phyloP scores from a whole-genome alignment of 257 asterid species.

The Nicotiana tabacum region DNA sequence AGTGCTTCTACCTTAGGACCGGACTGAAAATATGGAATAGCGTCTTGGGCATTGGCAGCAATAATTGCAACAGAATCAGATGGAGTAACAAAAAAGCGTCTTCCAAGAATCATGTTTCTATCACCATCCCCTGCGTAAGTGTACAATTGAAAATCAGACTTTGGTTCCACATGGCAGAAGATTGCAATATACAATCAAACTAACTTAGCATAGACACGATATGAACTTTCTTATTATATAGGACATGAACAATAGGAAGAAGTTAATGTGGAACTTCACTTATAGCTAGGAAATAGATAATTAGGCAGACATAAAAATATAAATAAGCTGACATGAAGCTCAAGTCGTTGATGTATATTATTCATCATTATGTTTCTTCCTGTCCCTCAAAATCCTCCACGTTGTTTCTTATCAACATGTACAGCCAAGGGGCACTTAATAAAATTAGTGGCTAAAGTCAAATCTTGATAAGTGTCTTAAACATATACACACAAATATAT shows the following conservation, averaged over 20 bases:
- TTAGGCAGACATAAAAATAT: neutral
- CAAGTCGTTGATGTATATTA: neutral
- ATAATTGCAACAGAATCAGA: slow-evolving; percentile 97
- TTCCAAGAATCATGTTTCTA: slow-evolving; percentile 96
- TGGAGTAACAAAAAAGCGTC: slow-evolving; percentile 86
- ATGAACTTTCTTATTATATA: neutral
- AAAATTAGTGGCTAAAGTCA: too few relatives aligned
- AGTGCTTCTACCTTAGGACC: slow-evolving; percentile 68
- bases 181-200: neutral
- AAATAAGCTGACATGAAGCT: slow-evolving; percentile 5
- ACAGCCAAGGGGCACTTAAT: neutral
- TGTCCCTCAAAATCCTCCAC: neutral
- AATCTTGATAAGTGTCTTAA: too few relatives aligned
- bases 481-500: too few relatives aligned
- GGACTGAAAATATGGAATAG: slow-evolving; percentile 76
- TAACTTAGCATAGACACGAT: neutral
- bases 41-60: slow-evolving; percentile 88
- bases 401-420: neutral
- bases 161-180: neutral
- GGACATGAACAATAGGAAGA: neutral
- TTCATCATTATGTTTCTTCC: neutral
- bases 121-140: slow-evolving; percentile 88
- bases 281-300: neutral
- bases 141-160: neutral
- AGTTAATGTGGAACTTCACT: neutral